Evolutionary conservation across 768 basidiomycete genomes (phyloP), one percentile per base, ranked within the genome.

Genomic region (Psilocybe azurescens): DNA sequence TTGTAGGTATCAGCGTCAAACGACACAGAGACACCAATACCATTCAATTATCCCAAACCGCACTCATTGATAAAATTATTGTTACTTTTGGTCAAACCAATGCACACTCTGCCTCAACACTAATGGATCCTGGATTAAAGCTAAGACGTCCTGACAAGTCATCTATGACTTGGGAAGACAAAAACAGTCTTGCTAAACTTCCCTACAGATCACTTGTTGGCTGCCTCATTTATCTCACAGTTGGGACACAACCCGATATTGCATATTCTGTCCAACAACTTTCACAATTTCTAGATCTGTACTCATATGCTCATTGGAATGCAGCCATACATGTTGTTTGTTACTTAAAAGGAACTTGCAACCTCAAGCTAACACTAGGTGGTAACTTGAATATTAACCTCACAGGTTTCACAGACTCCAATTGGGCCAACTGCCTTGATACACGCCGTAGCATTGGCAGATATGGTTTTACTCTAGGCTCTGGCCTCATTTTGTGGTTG

Each of bases 1-100:
- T 67, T 36, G 56, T 84, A 1, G 79, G 81, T 0, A 78, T 83
- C 18, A 70, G 66, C 6, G 72, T 81, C 32, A 49, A 66, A 16
- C 68, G 73, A 0, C 72, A 80, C 28, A 64, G 64, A 6, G 10
- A 50, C 1, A 44, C 50, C 5, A 56, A 62, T 48, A 64, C 64
- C 0, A 55, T 74, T 7, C 53, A 51, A n/a, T 30, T 77, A 1
- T 65, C 65, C 4, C 69, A 70, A 30, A 70, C 57, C 0, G 66
- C 66, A 24, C 58, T 78, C 58, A 71, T 78, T 29, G 68, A 75
- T n/a, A 55, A 59, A 1, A 69, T 79, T 52, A 56, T 79, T 47
- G 7, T n/a, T 0, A 65, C 64, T 2, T 79, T 76, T 60, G 65
- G 67, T 9, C 69, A 78, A 29, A 56, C 64, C 0, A 61, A 69